phyloP scores from a whole-genome alignment of 805 yeast genomes.

The Pichia cabralensis region DNA sequence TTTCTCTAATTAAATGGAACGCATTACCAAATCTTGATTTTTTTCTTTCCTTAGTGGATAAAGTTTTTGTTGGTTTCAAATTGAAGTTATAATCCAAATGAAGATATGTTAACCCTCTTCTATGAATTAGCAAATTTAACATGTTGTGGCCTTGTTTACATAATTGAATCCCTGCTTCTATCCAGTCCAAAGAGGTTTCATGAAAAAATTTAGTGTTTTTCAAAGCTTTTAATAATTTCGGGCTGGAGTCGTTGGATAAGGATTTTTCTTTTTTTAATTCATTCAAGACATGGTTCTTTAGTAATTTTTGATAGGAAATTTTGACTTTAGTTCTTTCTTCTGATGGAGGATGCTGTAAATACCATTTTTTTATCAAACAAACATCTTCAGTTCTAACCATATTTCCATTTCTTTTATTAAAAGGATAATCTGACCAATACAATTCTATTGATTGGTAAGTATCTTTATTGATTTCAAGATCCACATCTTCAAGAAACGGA shows the following conservation, averaged over 20 bases:
- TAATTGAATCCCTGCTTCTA: constrained; percentile 93
- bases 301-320: constrained; percentile 80
- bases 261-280: constrained; percentile 44
- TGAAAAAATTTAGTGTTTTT: constrained; percentile 81
- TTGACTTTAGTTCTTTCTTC: constrained; percentile 66
- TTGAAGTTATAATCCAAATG: constrained; percentile 95
- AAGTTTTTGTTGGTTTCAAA: constrained; percentile 89
- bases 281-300: constrained; percentile 66
- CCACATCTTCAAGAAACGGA: constrained; percentile 43
- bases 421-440: constrained; percentile 82
- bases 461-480: constrained; percentile 33
- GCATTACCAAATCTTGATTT: constrained; percentile 94
- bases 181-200: constrained; percentile 92
- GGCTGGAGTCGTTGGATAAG: constrained; percentile 36
- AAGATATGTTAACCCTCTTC: constrained; percentile 81
- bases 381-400: constrained; percentile 86
- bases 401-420: constrained; percentile 60
- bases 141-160: constrained; percentile 91
- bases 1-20: constrained; percentile 86
- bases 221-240: constrained; percentile 53
- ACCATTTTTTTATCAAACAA: constrained; percentile 76
- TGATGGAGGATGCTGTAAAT: constrained; percentile 49
- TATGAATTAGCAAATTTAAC: constrained; percentile 81
- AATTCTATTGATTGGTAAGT: constrained; percentile 51
- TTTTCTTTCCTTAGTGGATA: constrained; percentile 93